These are phyloP conservation scores for Leptographium flavum DNA, from an alignment of 2,329 filamentous ascomycete genomes.

Conservation along the genomic window DNA sequence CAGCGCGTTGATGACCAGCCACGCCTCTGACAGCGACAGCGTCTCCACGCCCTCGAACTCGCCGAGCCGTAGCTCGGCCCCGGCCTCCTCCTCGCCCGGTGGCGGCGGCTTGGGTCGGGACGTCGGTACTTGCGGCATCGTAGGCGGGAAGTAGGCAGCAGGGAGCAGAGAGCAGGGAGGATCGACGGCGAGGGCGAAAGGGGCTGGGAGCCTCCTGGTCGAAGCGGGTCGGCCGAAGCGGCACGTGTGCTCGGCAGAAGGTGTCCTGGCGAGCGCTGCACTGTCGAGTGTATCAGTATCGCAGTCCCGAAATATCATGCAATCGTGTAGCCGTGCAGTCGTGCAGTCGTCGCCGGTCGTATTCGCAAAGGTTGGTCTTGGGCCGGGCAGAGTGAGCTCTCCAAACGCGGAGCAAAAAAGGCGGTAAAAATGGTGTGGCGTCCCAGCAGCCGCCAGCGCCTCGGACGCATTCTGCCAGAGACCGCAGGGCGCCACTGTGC, in stretches of 20 bases:
- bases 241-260: background rate
- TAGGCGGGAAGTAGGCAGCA: constrained; percentile 4
- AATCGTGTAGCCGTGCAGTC: background rate
- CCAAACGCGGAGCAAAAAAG: background rate
- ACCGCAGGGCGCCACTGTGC: background rate
- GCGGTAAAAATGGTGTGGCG: background rate
- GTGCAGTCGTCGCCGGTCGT: background rate
- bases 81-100: constrained; percentile 77
- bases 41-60: constrained; percentile 89
- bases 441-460: background rate
- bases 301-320: too few species aligned
- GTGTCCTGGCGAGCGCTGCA: background rate
- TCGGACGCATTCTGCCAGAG: background rate
- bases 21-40: constrained; percentile 80
- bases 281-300: background rate
- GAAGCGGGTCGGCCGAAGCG: background rate
- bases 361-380: background rate
- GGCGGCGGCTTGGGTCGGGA: constrained; percentile 55
- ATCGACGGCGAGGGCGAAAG: background rate
- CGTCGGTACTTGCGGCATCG: constrained; percentile 31
- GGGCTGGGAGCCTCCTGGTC: background rate
- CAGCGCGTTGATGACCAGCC: constrained; percentile 82
- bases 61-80: constrained; percentile 67
- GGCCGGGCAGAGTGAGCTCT: too few species aligned
- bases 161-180: background rate